Base-by-base conservation (phyloP, 768 basidiomycete species). In the Hygrophoropsis aurantiaca region DNA sequence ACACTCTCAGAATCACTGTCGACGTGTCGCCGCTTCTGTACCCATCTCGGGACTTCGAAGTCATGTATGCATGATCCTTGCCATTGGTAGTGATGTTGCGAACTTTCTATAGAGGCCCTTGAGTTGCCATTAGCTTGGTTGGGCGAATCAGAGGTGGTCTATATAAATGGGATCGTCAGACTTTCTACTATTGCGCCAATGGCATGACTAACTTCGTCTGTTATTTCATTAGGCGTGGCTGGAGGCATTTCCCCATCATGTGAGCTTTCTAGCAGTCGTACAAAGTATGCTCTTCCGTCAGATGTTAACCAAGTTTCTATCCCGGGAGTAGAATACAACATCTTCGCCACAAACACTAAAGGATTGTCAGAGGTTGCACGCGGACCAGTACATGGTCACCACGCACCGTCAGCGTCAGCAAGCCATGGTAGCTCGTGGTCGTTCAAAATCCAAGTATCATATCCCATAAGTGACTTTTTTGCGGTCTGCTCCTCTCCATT, bases 241-340 rank as follows among this genome's bases (percentile, higher is more conserved):
- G 19, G 30, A 39, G 46, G 37, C 37, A 40, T 36, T 21, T 20
- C 24, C 10, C 40, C 40, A 5, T 27, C 43, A n/a, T 53, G 45
- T 11, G 48, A 39, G 42, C 58, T 67, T 51, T 82, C 81, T 40
- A 72, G 71, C 19, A 90, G 68, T 47, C 80, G 80, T 6, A 89
- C 88, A 52, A 90, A 79, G 59, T 93, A 93, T 9, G 78, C 87
- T 57, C 89, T 70, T 32, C 90, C 90, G 51, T 93, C 90, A 5
- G 87, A 89, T 2, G 90, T 89, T 39, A 90, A 78, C 90, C 90
- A 93, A 0, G 81, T 81, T 65, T 92, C 90, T 11, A 82, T 78
- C 19, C 80, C 80, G 19, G 80, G 78, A 3, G 69, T 58, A 33
- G 81, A 80, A 56, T 81, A 70, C 20, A 75, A 58, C n/a, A 93